These are phyloP conservation scores for Claviceps paspali DNA, from an alignment of 2,329 filamentous ascomycete species.

Conservation along the genomic window DNA sequence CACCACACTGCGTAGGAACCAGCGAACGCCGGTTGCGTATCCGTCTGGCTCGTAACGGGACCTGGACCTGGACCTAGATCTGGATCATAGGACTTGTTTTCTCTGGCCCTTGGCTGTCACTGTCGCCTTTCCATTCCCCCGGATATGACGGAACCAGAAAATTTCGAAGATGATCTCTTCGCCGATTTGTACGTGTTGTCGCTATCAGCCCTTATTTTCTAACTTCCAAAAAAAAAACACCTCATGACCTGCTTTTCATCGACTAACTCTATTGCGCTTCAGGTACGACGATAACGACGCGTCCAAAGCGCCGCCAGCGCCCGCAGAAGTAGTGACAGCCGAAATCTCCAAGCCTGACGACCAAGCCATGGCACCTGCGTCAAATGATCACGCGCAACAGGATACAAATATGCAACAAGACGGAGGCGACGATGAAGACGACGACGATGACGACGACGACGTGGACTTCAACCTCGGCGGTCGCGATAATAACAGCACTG, in stretches of 20 bases:
- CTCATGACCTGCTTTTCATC: no score
- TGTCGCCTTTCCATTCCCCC: not conserved
- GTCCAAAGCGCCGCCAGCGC: conserved; percentile 23
- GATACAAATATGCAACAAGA: conserved; percentile 29
- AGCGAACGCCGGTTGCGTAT: no score
- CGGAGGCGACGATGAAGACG: conserved; percentile 24
- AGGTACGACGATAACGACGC: conserved; percentile 53
- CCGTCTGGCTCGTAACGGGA: no score
- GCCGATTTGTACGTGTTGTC: conserved; percentile 65
- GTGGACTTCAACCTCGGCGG: conserved; percentile 44
- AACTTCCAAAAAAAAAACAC: no score
- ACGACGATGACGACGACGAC: conserved; percentile 33
- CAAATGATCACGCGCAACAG: conserved; percentile 8
- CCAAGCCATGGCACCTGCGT: conserved; percentile 9
- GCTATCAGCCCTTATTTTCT: no score
- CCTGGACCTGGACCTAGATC: no score
- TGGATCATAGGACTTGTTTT: no score
- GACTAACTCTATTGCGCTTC: conserved; percentile 5
- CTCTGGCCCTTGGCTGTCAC: not conserved
- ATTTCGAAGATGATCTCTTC: conserved; percentile 87
- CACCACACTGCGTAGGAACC: no score
- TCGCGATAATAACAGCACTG: conserved; percentile 16
- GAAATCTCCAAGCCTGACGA: conserved; percentile 15
- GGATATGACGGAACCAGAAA: conserved; percentile 63
- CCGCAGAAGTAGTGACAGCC: conserved; percentile 14